Evolutionary conservation across 768 basidiomycete genomes (phyloP).

Genomic region (Boletus coccyginus): DNA sequence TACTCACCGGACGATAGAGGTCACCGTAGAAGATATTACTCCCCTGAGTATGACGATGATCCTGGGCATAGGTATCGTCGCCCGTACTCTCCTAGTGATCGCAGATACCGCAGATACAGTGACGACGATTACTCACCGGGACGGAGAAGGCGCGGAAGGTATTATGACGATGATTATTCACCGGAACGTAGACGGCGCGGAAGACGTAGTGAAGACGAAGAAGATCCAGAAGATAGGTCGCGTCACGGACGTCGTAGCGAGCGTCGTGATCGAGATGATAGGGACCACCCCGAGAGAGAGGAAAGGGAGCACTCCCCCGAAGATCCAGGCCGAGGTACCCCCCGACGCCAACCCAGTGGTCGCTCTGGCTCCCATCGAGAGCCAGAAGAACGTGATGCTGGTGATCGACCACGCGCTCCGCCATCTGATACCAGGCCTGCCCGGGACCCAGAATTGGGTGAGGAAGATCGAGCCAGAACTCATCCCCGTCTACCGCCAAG

Average conservation of each 20-base stretch:
- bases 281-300: not conserved
- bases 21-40: constrained; percentile 4
- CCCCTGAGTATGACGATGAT: constrained; percentile 15
- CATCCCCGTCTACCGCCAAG: constrained; percentile 1
- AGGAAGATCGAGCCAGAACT: constrained; percentile 3
- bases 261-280: not conserved
- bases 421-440: constrained; percentile 8
- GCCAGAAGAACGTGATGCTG: constrained; percentile 11
- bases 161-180: constrained; percentile 1
- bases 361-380: constrained; percentile 13
- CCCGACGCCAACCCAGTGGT: constrained; percentile 12
- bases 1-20: constrained; percentile 18
- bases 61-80: constrained; percentile 8
- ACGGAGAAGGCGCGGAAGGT: constrained; percentile 3
- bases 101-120: constrained; percentile 10
- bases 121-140: constrained; percentile 10
- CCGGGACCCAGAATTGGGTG: constrained; percentile 10
- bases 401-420: constrained; percentile 10
- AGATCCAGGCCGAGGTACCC: constrained; percentile 1
- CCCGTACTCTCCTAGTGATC: constrained; percentile 17
- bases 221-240: constrained; percentile 8
- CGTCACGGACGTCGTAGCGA: not conserved
- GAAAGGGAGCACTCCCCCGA: constrained; percentile 8
- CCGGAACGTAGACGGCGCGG: constrained; percentile 11
- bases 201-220: not conserved